Conservation (phyloP, 352 stramenopile genomes). For the Globisporangium carolinianum region DNA sequence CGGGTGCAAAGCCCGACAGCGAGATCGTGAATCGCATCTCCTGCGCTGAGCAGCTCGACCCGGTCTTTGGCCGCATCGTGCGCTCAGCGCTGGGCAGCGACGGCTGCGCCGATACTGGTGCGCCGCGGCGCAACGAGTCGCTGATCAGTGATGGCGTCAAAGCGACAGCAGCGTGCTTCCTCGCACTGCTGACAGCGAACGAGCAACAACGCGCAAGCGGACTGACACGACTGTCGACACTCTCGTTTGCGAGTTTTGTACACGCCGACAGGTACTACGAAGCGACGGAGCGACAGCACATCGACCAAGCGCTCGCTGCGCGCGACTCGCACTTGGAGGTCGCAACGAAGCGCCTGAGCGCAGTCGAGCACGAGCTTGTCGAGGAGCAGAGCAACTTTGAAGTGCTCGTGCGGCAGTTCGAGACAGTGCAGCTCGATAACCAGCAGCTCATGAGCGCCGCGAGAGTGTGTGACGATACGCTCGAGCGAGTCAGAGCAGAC, state of each 20-base stretch:
- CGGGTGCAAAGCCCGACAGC: constrained; percentile 35
- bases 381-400: constrained; percentile 70
- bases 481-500: neutral
- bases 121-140: neutral
- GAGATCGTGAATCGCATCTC: constrained; percentile 51
- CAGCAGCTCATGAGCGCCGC: neutral
- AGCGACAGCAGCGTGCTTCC: constrained; percentile 9
- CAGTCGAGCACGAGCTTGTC: constrained; percentile 54
- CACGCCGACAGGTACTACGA: constrained; percentile 40
- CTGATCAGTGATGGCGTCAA: constrained; percentile 1
- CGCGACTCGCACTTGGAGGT: constrained; percentile 24
- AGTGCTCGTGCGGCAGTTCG: constrained; percentile 52
- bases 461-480: neutral
- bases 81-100: constrained; percentile 17
- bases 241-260: constrained; percentile 40
- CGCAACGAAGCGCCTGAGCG: constrained; percentile 44
- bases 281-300: constrained; percentile 15
- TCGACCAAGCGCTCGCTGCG: constrained; percentile 18
- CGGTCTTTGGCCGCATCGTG: constrained; percentile 32
- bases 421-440: constrained; percentile 33
- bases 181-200: constrained; percentile 21
- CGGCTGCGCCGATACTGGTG: neutral
- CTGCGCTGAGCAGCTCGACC: constrained; percentile 35
- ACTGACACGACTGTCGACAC: constrained; percentile 6
- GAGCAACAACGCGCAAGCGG: constrained; percentile 14